A percentile compares a stretch with the other conserved stretches of the same genome.
Evolutionary conservation across 176 grass and related monocot species (phyloP).

Genomic region (Hyparrhenia diplandra): DNA sequence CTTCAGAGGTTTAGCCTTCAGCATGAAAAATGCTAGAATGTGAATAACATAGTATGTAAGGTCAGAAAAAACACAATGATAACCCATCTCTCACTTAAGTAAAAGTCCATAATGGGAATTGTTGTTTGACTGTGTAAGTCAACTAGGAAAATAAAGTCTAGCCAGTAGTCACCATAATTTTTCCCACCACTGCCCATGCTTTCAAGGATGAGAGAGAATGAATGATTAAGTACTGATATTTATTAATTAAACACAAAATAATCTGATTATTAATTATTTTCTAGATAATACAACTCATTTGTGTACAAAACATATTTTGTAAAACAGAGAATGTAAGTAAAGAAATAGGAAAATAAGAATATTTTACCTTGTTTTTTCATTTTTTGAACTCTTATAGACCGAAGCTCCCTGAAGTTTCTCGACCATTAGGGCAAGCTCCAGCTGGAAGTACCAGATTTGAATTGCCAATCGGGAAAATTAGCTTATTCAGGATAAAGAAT

Average conservation of each 20-base stretch:
- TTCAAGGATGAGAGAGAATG: neutral
- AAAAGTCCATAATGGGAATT: neutral
- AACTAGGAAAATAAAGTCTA: neutral
- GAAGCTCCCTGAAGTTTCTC: slow-evolving; percentile 98
- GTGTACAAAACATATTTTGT: neutral
- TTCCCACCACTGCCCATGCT: neutral
- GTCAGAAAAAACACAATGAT: neutral
- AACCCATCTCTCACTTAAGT: neutral
- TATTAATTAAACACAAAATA: neutral
- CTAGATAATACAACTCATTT: neutral
- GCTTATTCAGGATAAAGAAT: neutral
- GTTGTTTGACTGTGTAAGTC: neutral
- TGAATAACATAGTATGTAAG: neutral
- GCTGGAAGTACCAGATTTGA: slow-evolving; percentile 48
- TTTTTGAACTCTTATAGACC: slow-evolving; percentile 83
- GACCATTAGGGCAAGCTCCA: slow-evolving; percentile 84
- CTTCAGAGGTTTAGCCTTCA: neutral
- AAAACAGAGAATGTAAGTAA: neutral
- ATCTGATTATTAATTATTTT: neutral
- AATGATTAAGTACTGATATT: neutral
- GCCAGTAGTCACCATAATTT: neutral
- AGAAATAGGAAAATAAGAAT: neutral
- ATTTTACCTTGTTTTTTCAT: slow-evolving; percentile 89
- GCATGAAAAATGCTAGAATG: neutral
- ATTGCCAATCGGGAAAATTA: slow-evolving; percentile 12